phyloP scores from a whole-genome alignment of 441 rosid species.

The Francoa sonchifolia region DNA sequence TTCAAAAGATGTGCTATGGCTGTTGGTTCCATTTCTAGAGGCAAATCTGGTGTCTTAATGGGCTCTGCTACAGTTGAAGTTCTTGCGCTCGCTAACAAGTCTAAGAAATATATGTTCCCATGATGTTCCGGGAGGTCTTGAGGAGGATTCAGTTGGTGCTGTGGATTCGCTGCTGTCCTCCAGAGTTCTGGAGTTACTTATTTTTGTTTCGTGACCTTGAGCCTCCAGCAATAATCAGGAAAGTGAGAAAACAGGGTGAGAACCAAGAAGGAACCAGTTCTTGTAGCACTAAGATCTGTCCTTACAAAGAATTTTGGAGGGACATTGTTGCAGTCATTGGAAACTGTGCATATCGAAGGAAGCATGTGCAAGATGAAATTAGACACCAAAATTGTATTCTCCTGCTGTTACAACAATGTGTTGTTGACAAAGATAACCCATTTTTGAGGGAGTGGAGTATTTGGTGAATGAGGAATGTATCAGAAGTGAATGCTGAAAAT shows the following conservation, averaged over 20 bases:
- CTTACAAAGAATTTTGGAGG: conserved; percentile 64
- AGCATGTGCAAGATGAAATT: conserved; percentile 43
- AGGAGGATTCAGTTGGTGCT: conserved; percentile 21
- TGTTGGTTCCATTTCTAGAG: conserved; percentile 24
- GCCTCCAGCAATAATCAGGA: conserved; percentile 46
- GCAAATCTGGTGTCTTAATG: conserved; percentile 46
- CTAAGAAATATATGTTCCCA: conserved; percentile 50
- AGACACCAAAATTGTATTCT: conserved; percentile 42
- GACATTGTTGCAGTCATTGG: conserved; percentile 73
- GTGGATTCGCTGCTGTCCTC: conserved; percentile 27
- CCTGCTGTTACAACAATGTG: conserved; percentile 63
- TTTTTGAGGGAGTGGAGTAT: conserved; percentile 84
- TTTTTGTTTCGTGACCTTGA: conserved; percentile 44
- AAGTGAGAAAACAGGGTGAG: conserved; percentile 27
- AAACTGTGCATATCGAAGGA: conserved; percentile 44
- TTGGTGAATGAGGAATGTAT: conserved; percentile 54
- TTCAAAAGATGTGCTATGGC: conserved; percentile 28
- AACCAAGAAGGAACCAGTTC: conserved; percentile 14
- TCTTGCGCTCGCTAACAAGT: conserved; percentile 48
- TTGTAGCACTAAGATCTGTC: conserved; percentile 28
- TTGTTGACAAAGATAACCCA: conserved; percentile 59
- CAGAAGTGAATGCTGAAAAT: conserved; percentile 65
- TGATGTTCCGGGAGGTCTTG: conserved; percentile 18
- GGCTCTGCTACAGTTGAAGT: conserved; percentile 33
- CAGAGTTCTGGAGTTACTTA: conserved; percentile 39